Percentiles rank a stretch among this genome's conserved stretches.
phyloP scores from a whole-genome alignment of 2,329 filamentous ascomycete species.

The Exophiala mesophila region DNA sequence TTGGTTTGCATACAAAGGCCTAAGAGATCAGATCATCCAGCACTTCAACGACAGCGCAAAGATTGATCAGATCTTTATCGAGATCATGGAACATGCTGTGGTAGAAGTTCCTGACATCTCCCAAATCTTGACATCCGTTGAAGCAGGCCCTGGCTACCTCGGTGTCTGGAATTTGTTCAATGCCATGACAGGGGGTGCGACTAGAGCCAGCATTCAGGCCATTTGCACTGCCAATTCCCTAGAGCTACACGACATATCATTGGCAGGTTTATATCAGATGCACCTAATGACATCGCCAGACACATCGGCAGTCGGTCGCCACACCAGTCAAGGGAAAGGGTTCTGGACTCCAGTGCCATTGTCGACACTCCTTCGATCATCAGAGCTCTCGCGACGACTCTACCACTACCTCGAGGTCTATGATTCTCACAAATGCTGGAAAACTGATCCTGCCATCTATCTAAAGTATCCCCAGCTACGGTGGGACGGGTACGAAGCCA shows the following conservation, averaged over 20 bases:
- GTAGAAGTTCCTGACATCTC: neutral
- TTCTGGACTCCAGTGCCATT: neutral
- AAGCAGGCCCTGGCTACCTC: neutral
- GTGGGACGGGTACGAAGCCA: neutral
- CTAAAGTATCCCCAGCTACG: neutral
- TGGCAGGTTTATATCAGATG: neutral
- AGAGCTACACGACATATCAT: neutral
- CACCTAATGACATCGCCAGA: neutral
- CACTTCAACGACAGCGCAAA: conserved; percentile 1
- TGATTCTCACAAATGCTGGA: conserved; percentile 1
- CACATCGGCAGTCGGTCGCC: neutral
- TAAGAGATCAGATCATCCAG: neutral
- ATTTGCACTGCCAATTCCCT: neutral
- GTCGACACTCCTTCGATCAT: neutral
- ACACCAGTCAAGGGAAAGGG: neutral
- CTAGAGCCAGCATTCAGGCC: neutral
- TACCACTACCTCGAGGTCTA: neutral
- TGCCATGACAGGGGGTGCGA: neutral
- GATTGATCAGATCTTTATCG: neutral
- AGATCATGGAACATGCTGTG: neutral
- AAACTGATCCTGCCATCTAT: neutral
- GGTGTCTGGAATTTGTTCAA: neutral
- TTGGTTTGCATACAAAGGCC: neutral
- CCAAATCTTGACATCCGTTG: neutral
- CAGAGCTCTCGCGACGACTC: neutral